Conservation (phyloP, 768 basidiomycete genomes). For the Tephrocybe sp. region DNA sequence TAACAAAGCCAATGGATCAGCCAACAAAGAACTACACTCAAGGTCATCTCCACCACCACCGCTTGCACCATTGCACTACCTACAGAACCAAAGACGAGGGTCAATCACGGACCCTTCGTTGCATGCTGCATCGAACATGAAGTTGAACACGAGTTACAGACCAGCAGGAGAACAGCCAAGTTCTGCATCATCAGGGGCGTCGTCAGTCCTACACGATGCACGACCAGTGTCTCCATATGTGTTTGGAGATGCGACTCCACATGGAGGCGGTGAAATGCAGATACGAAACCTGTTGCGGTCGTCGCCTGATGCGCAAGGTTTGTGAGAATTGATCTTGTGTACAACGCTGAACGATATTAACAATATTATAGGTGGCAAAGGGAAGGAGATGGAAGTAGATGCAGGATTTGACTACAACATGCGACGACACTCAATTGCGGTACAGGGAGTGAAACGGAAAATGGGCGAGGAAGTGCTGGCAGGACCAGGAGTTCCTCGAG, state of each 20-base stretch:
- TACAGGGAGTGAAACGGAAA: constrained; percentile 79
- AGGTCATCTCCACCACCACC: constrained; percentile 55
- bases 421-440: constrained; percentile 70
- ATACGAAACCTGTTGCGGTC: constrained; percentile 61
- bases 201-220: constrained; percentile 32
- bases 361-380: constrained; percentile 25
- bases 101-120: constrained; percentile 83
- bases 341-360: constrained; percentile 15
- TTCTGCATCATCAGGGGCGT: constrained; percentile 23
- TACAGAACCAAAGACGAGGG: constrained; percentile 79
- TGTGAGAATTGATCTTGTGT: constrained; percentile 19
- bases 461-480: constrained; percentile 66
- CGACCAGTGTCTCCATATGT: constrained; percentile 67
- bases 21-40: constrained; percentile 27
- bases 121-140: constrained; percentile 49
- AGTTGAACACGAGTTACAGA: constrained; percentile 24
- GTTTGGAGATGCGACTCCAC: constrained; percentile 62
- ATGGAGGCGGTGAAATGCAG: constrained; percentile 37
- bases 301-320: constrained; percentile 44
- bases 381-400: constrained; percentile 39
- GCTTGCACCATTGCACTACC: constrained; percentile 73
- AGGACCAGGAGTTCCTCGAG: constrained; percentile 64
- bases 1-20: constrained; percentile 20
- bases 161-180: constrained; percentile 20
- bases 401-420: constrained; percentile 61